A percentile compares a stretch with the other conserved stretches of the same genome.
Conservation (phyloP, 768 basidiomycete genomes). For the Amanita polypyramis region DNA sequence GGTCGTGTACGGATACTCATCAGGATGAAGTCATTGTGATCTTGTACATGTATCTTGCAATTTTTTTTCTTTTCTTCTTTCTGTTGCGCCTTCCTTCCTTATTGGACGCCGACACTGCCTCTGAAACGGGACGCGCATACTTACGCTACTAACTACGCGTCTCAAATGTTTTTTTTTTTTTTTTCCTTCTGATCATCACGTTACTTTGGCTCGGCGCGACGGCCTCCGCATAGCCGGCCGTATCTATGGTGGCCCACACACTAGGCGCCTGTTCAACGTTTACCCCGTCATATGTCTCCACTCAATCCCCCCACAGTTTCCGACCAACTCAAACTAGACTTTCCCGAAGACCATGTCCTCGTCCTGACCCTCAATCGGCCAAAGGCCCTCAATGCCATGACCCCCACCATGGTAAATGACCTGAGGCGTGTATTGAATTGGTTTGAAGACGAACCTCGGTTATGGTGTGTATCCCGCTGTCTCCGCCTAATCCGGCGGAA, state of each 20-base stretch:
- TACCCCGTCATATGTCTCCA: too few relatives aligned
- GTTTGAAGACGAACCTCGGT: slow-evolving; percentile 60
- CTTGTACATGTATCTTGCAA: slow-evolving; percentile 21
- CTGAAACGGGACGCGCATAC: neutral
- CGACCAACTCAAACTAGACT: slow-evolving; percentile 24
- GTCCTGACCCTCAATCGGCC: slow-evolving; percentile 52
- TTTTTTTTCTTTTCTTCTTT: slow-evolving; percentile 17
- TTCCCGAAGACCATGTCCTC: slow-evolving; percentile 29
- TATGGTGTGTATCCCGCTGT: slow-evolving; percentile 66
- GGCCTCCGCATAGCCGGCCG: neutral
- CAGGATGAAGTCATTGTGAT: slow-evolving; percentile 21
- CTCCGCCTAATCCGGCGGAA: neutral
- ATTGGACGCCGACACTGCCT: neutral
- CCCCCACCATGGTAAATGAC: slow-evolving; percentile 43
- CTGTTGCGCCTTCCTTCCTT: slow-evolving; percentile 14
- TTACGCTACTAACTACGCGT: too few relatives aligned
- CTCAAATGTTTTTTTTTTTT: too few relatives aligned
- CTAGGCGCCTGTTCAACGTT: neutral
- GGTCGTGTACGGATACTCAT: slow-evolving; percentile 16
- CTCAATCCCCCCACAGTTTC: slow-evolving; percentile 20
- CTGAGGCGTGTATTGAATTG: slow-evolving; percentile 46
- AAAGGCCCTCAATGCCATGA: slow-evolving; percentile 63
- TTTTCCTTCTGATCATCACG: neutral
- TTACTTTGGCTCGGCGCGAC: neutral
- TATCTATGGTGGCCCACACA: neutral